Evolutionary conservation across 345 rosid species (phyloP), one percentile per base, ranked within the genome.

Genomic region (Sonneratia caseolaris): DNA sequence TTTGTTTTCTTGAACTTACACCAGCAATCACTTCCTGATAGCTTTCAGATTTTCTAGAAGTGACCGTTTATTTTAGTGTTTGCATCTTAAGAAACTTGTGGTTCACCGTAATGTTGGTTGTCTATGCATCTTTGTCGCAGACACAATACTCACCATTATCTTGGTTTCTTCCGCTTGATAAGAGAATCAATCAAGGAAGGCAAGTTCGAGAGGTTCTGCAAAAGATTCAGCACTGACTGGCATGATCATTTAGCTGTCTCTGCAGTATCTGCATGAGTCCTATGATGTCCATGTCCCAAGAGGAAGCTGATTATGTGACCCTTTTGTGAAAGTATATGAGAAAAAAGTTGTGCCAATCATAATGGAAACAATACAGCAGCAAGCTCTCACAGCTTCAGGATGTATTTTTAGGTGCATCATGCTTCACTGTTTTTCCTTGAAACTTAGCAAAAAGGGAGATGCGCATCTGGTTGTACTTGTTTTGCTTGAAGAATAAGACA

Each of bases 101-200:
- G 43, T 40, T 40, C 9, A 4, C 64, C 64, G 0, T 53, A 7
- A 59, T 2, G 2, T 59, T 59, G 35, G 7, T 59, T 43, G 37
- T 35, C 36, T 24, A n/a, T 21, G 7, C 21, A 21, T 59, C 64
- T 59, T 59, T 59, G 37, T 3, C 75, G 84, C 89, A 89, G 96
- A 71, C 96, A 89, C 77, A 87, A 87, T 72, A 89, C 96, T 57
- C 90, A 89, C 71, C 89, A 87, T 56, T 87, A 80, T 78, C 79
- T 89, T 53, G 85, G 84, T 21, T 87, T 89, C 77, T 89, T 89
- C 76, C 76, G 8, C 12, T 73, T 75, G 61, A 84, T 89, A 68
- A 81, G 91, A 78, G 81, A 84, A 66, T 85, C 91, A 21, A 87
- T 86, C 56, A 83, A 80, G 75, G 87, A 79, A 53, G 91, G 85